These are phyloP conservation scores for Neonothopanus nambi DNA, from an alignment of 1,284 basidiomycete genomes.

Conservation along the genomic window DNA sequence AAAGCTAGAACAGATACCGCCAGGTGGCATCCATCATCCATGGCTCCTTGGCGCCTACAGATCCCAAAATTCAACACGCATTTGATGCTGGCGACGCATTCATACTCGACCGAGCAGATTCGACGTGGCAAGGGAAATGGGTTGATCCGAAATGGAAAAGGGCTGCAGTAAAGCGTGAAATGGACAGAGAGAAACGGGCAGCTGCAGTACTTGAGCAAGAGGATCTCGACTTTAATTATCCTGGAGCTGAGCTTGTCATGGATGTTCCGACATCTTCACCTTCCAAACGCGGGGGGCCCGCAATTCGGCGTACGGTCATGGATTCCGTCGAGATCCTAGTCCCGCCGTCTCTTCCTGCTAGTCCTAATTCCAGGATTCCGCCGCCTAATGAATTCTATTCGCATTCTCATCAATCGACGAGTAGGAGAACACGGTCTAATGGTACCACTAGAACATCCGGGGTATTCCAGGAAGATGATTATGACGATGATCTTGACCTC, in stretches of 20 bases:
- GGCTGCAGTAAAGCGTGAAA: slow-evolving; percentile 2
- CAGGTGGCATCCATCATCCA: neutral
- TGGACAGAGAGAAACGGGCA: neutral
- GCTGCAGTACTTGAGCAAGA: neutral
- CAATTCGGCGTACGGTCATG: neutral
- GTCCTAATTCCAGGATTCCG: no score
- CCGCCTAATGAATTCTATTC: no score
- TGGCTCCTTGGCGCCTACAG: neutral
- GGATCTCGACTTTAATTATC: slow-evolving; percentile 2
- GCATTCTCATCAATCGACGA: no score
- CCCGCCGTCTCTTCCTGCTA: no score
- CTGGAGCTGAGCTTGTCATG: neutral
- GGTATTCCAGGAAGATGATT: no score
- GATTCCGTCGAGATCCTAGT: neutral
- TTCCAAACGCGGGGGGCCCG: no score
- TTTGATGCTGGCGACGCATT: neutral
- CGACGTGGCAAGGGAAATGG: slow-evolving; percentile 1
- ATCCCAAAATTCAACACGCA: neutral
- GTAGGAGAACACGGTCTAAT: no score
- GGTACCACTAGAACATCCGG: no score
- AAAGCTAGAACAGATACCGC: neutral
- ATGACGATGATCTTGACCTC: no score
- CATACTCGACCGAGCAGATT: neutral
- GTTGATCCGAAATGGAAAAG: neutral
- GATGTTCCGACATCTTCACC: neutral